Conservation (phyloP, 306 rosid genomes). For the Acmispon strigosus region DNA sequence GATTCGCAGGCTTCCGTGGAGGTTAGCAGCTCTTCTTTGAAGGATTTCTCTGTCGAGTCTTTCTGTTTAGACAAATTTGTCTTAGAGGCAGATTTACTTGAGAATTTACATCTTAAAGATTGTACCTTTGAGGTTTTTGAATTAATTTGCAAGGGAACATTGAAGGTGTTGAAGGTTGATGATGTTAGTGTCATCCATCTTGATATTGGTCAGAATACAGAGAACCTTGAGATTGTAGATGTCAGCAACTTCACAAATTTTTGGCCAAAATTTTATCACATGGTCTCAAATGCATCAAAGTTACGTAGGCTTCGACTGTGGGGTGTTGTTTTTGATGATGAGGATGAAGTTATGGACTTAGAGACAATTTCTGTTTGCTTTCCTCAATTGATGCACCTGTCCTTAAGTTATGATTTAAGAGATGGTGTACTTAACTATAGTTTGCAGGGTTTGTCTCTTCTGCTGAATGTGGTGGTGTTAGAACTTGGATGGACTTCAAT, state of each 20-base stretch:
- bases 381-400: slow-evolving; percentile 51
- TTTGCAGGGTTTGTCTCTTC: slow-evolving; percentile 54
- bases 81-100: slow-evolving; percentile 52
- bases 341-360: slow-evolving; percentile 62
- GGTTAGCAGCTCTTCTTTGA: slow-evolving; percentile 52
- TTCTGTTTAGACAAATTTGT: slow-evolving; percentile 44
- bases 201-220: slow-evolving; percentile 59
- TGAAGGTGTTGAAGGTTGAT: slow-evolving; percentile 56
- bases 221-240: slow-evolving; percentile 73
- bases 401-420: slow-evolving; percentile 54
- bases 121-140: slow-evolving; percentile 54
- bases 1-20: slow-evolving; percentile 53
- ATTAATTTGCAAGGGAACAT: slow-evolving; percentile 50
- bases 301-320: slow-evolving; percentile 58
- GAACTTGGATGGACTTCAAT: slow-evolving; percentile 83
- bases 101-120: slow-evolving; percentile 49
- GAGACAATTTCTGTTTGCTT: slow-evolving; percentile 57
- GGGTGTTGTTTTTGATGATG: slow-evolving; percentile 60
- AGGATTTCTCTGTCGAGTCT: slow-evolving; percentile 46
- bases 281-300: slow-evolving; percentile 65
- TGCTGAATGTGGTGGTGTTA: slow-evolving; percentile 57
- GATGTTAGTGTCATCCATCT: slow-evolving; percentile 65
- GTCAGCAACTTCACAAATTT: slow-evolving; percentile 59
- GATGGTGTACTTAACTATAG: slow-evolving; percentile 54
- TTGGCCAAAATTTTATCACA: slow-evolving; percentile 71